These are phyloP conservation scores for Neurospora sp. DNA, from an alignment of 495 filamentous ascomycete species.

Conservation along the genomic window DNA sequence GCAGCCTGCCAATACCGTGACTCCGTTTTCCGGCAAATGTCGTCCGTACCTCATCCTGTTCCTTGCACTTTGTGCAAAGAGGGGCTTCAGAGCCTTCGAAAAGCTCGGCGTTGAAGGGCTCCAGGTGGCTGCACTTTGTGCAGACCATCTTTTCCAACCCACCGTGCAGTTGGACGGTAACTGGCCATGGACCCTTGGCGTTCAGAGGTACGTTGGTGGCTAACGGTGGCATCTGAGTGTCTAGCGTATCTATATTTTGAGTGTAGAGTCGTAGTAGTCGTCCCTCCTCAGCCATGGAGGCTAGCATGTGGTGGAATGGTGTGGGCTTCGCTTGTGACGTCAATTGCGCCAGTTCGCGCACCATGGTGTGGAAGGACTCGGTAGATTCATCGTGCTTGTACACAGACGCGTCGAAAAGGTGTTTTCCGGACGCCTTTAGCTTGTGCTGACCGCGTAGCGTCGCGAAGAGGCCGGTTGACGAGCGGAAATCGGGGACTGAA, in stretches of 20 bases:
- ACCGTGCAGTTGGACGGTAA: slow-evolving; percentile 87
- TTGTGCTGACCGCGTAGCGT: slow-evolving; percentile 76
- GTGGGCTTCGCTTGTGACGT: slow-evolving; percentile 71
- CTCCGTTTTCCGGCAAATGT: slow-evolving; percentile 78
- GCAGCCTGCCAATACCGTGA: slow-evolving; percentile 83
- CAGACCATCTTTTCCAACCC: slow-evolving; percentile 94
- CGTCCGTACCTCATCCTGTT: slow-evolving; percentile 63
- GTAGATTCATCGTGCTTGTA: slow-evolving; percentile 86
- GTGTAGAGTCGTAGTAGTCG: slow-evolving; percentile 88
- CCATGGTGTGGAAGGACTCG: slow-evolving; percentile 88
- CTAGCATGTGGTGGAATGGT: slow-evolving; percentile 86
- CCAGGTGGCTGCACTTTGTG: slow-evolving; percentile 73
- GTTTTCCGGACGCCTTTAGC: slow-evolving; percentile 85
- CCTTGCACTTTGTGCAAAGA: slow-evolving; percentile 64
- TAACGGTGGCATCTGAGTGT: slow-evolving; percentile 73
- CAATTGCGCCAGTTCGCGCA: slow-evolving; percentile 70
- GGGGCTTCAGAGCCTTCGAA: slow-evolving; percentile 82
- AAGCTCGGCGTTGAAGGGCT: slow-evolving; percentile 62
- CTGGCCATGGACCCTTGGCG: slow-evolving; percentile 80
- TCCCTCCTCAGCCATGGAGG: slow-evolving; percentile 77
- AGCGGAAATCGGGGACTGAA: slow-evolving; percentile 93
- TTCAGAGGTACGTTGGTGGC: slow-evolving; percentile 61
- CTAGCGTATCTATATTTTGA: slow-evolving; percentile 93
- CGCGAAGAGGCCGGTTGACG: slow-evolving; percentile 76
- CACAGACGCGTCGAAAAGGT: slow-evolving; percentile 94